Conservation (phyloP, 768 basidiomycete species). For the Crepidotus variabilis region DNA sequence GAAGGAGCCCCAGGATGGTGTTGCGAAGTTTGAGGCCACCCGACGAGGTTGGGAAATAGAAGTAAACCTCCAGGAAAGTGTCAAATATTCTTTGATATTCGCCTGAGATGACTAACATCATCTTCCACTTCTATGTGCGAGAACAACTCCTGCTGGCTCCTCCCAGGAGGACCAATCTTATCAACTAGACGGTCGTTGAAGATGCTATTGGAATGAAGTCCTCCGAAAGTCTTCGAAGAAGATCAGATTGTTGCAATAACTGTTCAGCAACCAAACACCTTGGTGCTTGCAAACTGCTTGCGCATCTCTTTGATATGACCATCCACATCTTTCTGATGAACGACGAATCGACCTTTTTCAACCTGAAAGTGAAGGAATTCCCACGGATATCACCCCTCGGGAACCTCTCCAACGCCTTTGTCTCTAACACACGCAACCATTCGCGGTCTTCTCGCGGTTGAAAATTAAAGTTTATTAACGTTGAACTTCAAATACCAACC, state of each 20-base stretch:
- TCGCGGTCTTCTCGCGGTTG: slow-evolving; percentile 20
- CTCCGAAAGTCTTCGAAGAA: slow-evolving; percentile 8
- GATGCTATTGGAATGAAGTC: background rate
- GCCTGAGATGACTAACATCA: background rate
- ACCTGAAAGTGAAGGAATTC: slow-evolving; percentile 27
- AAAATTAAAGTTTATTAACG: too few relatives aligned
- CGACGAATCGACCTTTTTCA: slow-evolving; percentile 23
- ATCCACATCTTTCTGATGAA: slow-evolving; percentile 32
- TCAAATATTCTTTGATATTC: too few relatives aligned
- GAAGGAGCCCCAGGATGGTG: too few relatives aligned
- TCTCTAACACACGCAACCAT: too few relatives aligned
- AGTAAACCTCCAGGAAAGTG: too few relatives aligned
- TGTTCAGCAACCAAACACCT: slow-evolving; percentile 13
- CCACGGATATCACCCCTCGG: too few relatives aligned
- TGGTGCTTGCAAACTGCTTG: slow-evolving; percentile 29
- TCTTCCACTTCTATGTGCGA: background rate
- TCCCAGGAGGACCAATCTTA: background rate
- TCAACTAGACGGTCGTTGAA: background rate
- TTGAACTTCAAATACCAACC: slow-evolving; percentile 39
- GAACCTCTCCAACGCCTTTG: too few relatives aligned
- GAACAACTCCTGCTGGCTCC: background rate
- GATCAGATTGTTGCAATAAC: slow-evolving; percentile 3
- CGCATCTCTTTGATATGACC: slow-evolving; percentile 33
- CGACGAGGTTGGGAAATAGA: too few relatives aligned
- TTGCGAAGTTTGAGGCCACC: too few relatives aligned